Base-by-base conservation (phyloP, 1,284 basidiomycete genomes). In the Athelia psychrophila region DNA sequence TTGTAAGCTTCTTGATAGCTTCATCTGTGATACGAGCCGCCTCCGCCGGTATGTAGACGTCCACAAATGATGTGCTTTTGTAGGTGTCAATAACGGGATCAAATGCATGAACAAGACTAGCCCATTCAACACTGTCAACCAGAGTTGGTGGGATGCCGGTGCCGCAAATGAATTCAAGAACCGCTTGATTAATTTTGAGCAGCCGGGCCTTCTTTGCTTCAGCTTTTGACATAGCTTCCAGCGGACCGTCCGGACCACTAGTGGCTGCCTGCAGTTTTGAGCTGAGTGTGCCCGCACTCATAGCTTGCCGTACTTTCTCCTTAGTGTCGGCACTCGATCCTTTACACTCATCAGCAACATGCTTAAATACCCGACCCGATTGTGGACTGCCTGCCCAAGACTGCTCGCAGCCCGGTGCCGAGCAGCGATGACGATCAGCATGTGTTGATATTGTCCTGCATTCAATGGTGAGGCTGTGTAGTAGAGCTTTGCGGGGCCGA, bases 21-120 rank as follows among this genome's bases (percentile, higher is more conserved):
- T 16, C 15, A 13, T 15, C 20, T 44, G 13, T 44, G 15, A 44
- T 22, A 16, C 42, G 42, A 22, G 35, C 24, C 18, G 42, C 5
- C 35, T 54, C 51, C 25, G 23, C 51, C 19, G 53, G 53, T 44
- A 54, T 48, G 2, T 52, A 27, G 1, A n/a, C 18, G 3, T 52
- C 38, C 22, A 48, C 51, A 9, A 54, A 23, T 42, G 42, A 16
- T 13, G 42, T 22, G 12, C 15, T 16, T 44, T 12, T 13, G 12
- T 16, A 15, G 12, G 20, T 12, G 12, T 15, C 10, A 44, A 16
- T 12, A 15, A 20, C 22, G 15, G 12, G 12, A 22, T 15, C 42
- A 16, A 22, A 12, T 15, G 13, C 15, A 10, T 16, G 10, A 10
- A 44, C 13, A 44, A 44, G 12, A 15, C 12, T 12, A 12, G 12